A percentile compares a stretch with the other conserved stretches of the same genome.
These are phyloP conservation scores for Tetradesmus obliquus DNA, from an alignment of 139 green algal species.

Conservation along the genomic window DNA sequence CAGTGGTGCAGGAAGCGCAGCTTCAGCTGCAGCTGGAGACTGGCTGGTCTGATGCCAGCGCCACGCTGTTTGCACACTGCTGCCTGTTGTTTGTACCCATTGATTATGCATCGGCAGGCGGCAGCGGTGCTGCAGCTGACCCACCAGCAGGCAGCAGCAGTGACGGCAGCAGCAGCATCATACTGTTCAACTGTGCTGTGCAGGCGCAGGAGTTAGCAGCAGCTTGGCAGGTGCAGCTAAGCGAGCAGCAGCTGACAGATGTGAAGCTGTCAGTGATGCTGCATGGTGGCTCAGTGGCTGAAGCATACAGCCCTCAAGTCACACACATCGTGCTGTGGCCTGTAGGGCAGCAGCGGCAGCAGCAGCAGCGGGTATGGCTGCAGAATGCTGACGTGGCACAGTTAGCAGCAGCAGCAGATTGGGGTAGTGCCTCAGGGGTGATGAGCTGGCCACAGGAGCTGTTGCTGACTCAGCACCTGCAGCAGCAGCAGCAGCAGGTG, in stretches of 20 bases:
- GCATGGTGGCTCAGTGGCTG: slow-evolving; percentile 29
- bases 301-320: slow-evolving; percentile 1
- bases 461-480: neutral
- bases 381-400: neutral
- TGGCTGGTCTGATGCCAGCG: slow-evolving; percentile 34
- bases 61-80: slow-evolving; percentile 23
- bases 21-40: slow-evolving; percentile 7
- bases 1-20: neutral
- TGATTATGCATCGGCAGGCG: neutral
- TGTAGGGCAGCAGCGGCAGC: neutral
- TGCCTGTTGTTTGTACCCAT: slow-evolving; percentile 33
- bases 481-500: neutral
- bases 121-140: neutral
- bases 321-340: slow-evolving; percentile 41
- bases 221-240: neutral
- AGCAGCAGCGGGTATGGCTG: neutral
- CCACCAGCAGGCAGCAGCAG: neutral
- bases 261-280: slow-evolving; percentile 17
- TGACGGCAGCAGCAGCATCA: neutral
- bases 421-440: neutral
- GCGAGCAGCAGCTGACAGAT: slow-evolving; percentile 22
- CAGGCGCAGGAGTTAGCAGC: neutral
- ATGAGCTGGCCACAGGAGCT: neutral
- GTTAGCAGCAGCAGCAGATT: neutral
- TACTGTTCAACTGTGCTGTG: neutral